Base-by-base conservation (phyloP, 306 rosid species). In the Chamaecrista fasciculata region DNA sequence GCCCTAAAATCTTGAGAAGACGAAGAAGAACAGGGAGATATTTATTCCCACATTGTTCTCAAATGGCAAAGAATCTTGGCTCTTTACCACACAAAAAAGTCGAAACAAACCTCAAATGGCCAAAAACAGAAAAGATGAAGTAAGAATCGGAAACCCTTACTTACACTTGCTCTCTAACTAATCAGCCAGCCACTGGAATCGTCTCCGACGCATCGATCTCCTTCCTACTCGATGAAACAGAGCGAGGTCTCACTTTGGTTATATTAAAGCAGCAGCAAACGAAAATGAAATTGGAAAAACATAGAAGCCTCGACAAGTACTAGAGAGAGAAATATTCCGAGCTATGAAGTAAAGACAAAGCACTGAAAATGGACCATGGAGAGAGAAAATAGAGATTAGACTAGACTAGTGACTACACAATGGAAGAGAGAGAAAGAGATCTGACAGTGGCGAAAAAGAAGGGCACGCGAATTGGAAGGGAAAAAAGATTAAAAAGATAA, bases 141-240 rank as follows among this genome's bases (percentile, higher is more conserved):
- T 6, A 29, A 52, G 14, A 16, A 40, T 4, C 66, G 39, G 11
- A 26, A 56, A n/a, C 10, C 23, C 69, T 78, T 70, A n/a, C n/a
- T n/a, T n/a, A 83, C 90, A 63, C 36, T 55, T 33, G 25, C 57
- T 44, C 66, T 43, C 40, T 55, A 80, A 67, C 57, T 20, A 52
- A 64, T 33, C 6, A 16, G 69, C n/a, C n/a, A n/a, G n/a, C 50
- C 46, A 26, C 74, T 37, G 6, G 40, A 71, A 39, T 62, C 66
- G 78, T 62, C 70, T 70, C 12, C 80, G 77, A 74, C 79, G 82
- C 83, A 82, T 79, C 70, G n/a, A n/a, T n/a, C n/a, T n/a, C n/a
- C n/a, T n/a, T 71, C 79, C 71, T 10, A 52, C 40, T 47, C 43
- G 68, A 77, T 81, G 73, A 75, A 83, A 70, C 61, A 70, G 50